phyloP scores from a whole-genome alignment of 441 rosid genomes.

The Pelargonium australe region DNA sequence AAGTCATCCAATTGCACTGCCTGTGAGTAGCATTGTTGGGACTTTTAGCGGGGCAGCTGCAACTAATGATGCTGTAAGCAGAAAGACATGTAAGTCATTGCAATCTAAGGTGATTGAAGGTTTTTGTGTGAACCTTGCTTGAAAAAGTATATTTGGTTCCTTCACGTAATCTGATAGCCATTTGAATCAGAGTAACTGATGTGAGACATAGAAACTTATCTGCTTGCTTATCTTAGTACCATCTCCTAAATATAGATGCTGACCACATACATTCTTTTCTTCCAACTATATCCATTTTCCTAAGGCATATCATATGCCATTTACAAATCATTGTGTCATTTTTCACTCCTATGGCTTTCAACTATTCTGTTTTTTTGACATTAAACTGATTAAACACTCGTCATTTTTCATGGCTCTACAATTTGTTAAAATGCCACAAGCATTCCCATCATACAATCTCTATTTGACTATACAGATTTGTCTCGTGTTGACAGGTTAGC shows the following conservation, averaged over 20 bases:
- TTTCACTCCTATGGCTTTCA: neutral
- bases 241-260: neutral
- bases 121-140: neutral
- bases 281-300: neutral
- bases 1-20: constrained; percentile 33
- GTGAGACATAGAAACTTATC: too few relatives aligned
- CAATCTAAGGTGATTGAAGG: neutral
- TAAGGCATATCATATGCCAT: neutral
- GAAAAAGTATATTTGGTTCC: too few relatives aligned
- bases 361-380: neutral
- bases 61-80: constrained; percentile 31
- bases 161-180: too few relatives aligned
- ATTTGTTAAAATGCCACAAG: neutral
- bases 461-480: neutral
- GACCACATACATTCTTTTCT: neutral
- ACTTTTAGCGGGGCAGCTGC: constrained; percentile 23
- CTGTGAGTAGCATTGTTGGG: constrained; percentile 15
- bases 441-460: neutral
- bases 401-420: neutral
- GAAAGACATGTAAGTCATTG: constrained; percentile 23
- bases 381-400: neutral
- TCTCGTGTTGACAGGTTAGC: constrained; percentile 16
- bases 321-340: neutral
- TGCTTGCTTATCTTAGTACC: neutral
- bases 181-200: too few relatives aligned